Evolutionary conservation across 345 rosid species (phyloP), one percentile per base, ranked within the genome.

Genomic region (Bretschneidera sinensis): DNA sequence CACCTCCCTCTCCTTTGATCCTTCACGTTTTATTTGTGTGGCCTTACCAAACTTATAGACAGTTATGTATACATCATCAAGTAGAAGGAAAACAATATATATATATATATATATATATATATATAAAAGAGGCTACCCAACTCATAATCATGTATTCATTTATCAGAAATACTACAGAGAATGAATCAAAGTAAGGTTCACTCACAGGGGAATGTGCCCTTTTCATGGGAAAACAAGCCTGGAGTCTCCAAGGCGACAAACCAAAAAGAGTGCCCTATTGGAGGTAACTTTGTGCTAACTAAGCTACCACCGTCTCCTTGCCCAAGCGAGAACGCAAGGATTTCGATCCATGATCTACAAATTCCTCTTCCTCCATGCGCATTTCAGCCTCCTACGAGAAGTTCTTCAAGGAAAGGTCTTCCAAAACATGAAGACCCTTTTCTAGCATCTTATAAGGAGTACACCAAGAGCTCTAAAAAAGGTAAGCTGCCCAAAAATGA

Each of bases 311-410:
- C 69, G 6, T 81, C 83, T 24, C 83, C 81, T 0, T 63, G 70
- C 51, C 79, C 75, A 14, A 17, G 25, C 8, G 57, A 66, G 9
- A 43, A 18, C 11, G 28, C 51, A 1, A 64, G 49, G 53, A 17
- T 20, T 19, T 49, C 64, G 5, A 20, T 16, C 18, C 74, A 54
- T 31, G 79, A 68, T 21, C 51, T 59, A 17, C 57, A 21, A 7
- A 57, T 81, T 14, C 83, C 81, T 34, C 83, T 72, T 17, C 83
- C 83, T 22, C 83, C 83, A 0, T 63, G 79, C 60, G 28, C 63
- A 9, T 69, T 76, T 57, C 83, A 70, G 57, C 73, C 77, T 54
- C 71, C 69, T 18, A 21, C 34, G n/a, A 71, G 64, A 57, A 64
- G 73, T 48, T 17, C 64, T 51, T 74, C 79, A 9, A 67, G 59